Evolutionary conservation across 2,329 filamentous ascomycete species (phyloP).

Genomic region (Neonectria sp.): DNA sequence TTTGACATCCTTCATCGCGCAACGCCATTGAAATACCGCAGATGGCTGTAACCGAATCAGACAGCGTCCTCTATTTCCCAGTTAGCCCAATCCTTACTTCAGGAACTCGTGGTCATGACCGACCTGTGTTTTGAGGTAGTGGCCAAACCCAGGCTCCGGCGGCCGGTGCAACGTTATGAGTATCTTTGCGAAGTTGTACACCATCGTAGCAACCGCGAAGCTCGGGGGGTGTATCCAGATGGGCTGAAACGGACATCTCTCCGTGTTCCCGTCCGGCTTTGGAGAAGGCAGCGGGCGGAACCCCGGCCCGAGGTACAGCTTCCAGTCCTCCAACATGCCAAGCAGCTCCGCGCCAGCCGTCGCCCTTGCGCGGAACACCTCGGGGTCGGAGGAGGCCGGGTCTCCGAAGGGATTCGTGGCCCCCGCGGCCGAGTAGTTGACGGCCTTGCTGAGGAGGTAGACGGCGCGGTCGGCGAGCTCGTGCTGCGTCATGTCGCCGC

Average conservation of each 20-base stretch:
- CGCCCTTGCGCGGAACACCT: conserved; percentile 47
- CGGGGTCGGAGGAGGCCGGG: conserved; percentile 22
- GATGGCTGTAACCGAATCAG: conserved; percentile 51
- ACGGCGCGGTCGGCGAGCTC: conserved; percentile 69
- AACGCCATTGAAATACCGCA: conserved; percentile 64
- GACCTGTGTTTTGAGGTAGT: conserved; percentile 28
- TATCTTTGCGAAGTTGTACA: conserved; percentile 67
- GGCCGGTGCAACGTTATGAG: conserved; percentile 55
- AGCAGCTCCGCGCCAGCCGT: conserved; percentile 50
- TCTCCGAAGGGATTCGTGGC: conserved; percentile 26
- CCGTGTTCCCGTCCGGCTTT: conserved; percentile 36
- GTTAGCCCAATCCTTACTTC: conserved; percentile 54
- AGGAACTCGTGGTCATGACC: not conserved
- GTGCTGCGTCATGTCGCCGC: conserved; percentile 62
- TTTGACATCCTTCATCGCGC: conserved; percentile 56
- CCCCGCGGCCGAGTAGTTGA: conserved; percentile 67
- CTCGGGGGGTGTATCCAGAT: conserved; percentile 66
- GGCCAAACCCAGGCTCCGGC: conserved; percentile 49
- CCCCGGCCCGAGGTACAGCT: conserved; percentile 51
- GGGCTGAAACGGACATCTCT: conserved; percentile 54
- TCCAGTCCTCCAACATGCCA: conserved; percentile 51
- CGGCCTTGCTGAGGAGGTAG: conserved; percentile 69
- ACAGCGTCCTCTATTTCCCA: conserved; percentile 47
- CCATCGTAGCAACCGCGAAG: conserved; percentile 65
- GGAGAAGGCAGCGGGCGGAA: conserved; percentile 58